Base-by-base conservation (phyloP, 345 rosid genomes). In the Sisymbrium irio region DNA sequence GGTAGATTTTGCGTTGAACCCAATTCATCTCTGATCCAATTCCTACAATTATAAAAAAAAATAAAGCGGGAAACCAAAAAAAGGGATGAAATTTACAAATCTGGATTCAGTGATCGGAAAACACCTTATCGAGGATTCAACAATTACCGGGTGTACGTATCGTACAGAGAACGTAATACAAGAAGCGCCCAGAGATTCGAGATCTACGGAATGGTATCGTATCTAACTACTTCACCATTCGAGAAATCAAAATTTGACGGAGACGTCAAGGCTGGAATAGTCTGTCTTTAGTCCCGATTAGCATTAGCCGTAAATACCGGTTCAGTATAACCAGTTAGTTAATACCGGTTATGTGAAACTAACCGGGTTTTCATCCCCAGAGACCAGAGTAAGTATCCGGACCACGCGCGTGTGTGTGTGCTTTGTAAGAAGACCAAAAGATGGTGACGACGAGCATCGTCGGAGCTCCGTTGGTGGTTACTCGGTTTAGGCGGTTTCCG, bases 1-100 rank as follows among this genome's bases (percentile, higher is more conserved):
- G 97, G 78, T 86, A 85, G 84, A 95, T 92, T 87, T 95, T 92
- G 15, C 97, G 90, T 73, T 88, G 99, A 79, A 91, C 74, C 96
- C 95, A 94, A 70, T 94, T 94, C 97, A 94, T 94, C 63, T 78
- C 82, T 85, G 35, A 50, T 65, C 57, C 15, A 54, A 36, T 7
- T 36, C 56, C 78, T 68, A 27, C 78, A 58, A n/a, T n/a, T n/a
- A n/a, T n/a, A n/a, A n/a, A n/a, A n/a, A n/a, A n/a, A n/a, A n/a
- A n/a, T n/a, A n/a, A n/a, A n/a, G n/a, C n/a, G n/a, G n/a, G n/a
- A n/a, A 47, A 22, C 9, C 28, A 47, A 32, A 32, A 32, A 32
- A 5, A n/a, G 14, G 0, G 1, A 18, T 55, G 35, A 62, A n/a
- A 69, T 41, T 41, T 37, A 39, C 66, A 63, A 63, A 55, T 64